Evolutionary conservation across 2,329 filamentous ascomycete species (phyloP), one percentile per base, ranked within the genome.

Genomic region (Penicillium sp.): DNA sequence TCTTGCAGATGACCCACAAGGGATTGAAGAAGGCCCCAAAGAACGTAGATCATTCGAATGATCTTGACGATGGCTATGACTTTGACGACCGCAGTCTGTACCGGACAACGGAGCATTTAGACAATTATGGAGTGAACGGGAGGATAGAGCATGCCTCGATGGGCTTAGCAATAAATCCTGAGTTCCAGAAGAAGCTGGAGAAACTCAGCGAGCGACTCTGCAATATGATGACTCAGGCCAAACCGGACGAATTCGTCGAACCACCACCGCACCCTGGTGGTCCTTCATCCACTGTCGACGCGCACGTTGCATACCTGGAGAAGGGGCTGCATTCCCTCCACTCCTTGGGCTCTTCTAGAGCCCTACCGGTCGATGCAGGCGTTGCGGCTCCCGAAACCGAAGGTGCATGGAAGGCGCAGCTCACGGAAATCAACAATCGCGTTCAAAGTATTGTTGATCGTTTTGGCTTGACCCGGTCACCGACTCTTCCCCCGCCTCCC

Each of bases 1-100:
- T 99, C 41, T 80, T 99, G 55, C 92, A 96, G 72, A 85, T 96
- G 75, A 96, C 93, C 8, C 93, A 98, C 76, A 90, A 89, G 68
- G 87, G 86, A 0, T 82, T 89, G n/a, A 81, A 83, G 59, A 89
- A 86, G 69, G 86, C 84, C 65, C 74, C 79, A 7, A 77, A 81
- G 53, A 77, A 76, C 55, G 62, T 63, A 48, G 75, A 91, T 62
- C 90, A 89, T 68, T 89, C 90, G 7, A 90, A 91, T 72, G 92
- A 89, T 77, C 85, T 91, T 63, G 89, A 91, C 69, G 83, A 83
- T 52, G 82, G 84, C 53, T 84, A 85, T 59, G 84, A 88, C 50
- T 92, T 96, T 68, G 90, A 96, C 69, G 90, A 95, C 64, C 83
- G 87, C 59, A 90, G 87, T 70, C 79, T 92, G 7, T 95, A 93